Evolutionary conservation across 345 rosid species (phyloP).

Genomic region (Turnera subulata): DNA sequence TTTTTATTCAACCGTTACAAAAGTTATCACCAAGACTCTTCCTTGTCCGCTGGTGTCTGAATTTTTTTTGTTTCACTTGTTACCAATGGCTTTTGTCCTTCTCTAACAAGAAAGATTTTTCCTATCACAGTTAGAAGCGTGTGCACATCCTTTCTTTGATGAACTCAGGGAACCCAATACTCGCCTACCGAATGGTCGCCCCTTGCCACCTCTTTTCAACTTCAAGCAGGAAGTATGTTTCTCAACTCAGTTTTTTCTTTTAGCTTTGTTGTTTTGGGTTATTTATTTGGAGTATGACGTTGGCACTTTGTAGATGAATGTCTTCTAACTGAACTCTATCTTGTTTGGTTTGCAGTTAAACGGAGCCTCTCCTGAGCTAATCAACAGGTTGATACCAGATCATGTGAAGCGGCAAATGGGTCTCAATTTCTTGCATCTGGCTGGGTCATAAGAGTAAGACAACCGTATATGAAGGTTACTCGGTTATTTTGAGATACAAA

Average conservation of each 20-base stretch:
- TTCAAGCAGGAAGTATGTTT: slow-evolving; percentile 57
- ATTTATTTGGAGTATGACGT: background rate
- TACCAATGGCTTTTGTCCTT: background rate
- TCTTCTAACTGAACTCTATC: background rate
- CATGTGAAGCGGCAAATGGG: slow-evolving; percentile 77
- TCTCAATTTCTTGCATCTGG: slow-evolving; percentile 60
- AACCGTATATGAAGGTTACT: slow-evolving; percentile 13
- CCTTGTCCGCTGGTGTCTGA: too few species aligned
- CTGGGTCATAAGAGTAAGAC: slow-evolving; percentile 47
- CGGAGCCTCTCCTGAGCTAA: slow-evolving; percentile 73
- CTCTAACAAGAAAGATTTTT: background rate
- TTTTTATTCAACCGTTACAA: too few species aligned
- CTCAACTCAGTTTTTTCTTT: background rate
- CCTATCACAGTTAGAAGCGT: slow-evolving; percentile 28
- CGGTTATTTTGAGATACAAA: slow-evolving; percentile 22
- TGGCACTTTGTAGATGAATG: too few species aligned
- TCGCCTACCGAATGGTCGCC: slow-evolving; percentile 30
- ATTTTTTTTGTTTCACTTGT: background rate
- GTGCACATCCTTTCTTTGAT: slow-evolving; percentile 37
- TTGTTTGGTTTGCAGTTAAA: slow-evolving; percentile 38
- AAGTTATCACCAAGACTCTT: too few species aligned
- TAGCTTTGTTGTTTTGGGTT: background rate
- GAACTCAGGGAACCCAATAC: slow-evolving; percentile 34
- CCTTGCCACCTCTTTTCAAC: slow-evolving; percentile 29
- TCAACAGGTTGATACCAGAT: slow-evolving; percentile 79